phyloP scores from a whole-genome alignment of 108 stramenopile species.

The Cyclotella cryptica region DNA sequence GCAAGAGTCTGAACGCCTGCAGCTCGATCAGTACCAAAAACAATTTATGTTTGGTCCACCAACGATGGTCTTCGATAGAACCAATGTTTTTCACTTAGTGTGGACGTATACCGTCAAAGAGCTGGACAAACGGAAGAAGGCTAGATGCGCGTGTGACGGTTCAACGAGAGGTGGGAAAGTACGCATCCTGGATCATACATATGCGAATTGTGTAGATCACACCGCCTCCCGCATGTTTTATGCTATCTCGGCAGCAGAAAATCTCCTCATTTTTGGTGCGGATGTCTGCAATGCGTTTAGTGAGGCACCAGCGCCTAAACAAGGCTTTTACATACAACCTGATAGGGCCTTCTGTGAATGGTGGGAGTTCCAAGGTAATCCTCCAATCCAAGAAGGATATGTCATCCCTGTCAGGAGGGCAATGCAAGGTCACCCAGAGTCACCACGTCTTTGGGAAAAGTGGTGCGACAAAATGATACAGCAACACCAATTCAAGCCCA shows the following conservation, averaged over 20 bases:
- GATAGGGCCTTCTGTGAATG: slow-evolving; percentile 13
- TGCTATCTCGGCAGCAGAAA: not conserved
- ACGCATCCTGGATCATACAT: slow-evolving; percentile 6
- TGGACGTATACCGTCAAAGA: slow-evolving; percentile 1
- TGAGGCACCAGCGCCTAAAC: too few species aligned
- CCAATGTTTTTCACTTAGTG: not conserved
- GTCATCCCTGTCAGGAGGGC: not conserved
- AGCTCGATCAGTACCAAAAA: not conserved
- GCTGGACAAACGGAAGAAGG: not conserved
- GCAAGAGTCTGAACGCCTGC: not conserved
- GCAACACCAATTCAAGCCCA: too few species aligned
- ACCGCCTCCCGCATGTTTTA: slow-evolving; percentile 1
- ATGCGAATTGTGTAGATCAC: slow-evolving; percentile 24
- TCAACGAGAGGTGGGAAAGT: slow-evolving; percentile 2
- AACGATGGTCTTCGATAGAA: not conserved
- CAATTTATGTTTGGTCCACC: not conserved
- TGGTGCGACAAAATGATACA: too few species aligned
- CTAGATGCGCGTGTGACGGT: not conserved
- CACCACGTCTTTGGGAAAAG: not conserved
- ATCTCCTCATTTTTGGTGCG: slow-evolving; percentile 3
- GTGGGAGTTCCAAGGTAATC: not conserved
- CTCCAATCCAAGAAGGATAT: not conserved
- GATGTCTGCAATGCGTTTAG: slow-evolving; percentile 1
- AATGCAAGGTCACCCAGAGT: slow-evolving; percentile 17
- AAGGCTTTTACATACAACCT: not conserved